Base-by-base conservation (phyloP, 169 alveolate genomes). In the Perkinsus chesapeaki region DNA sequence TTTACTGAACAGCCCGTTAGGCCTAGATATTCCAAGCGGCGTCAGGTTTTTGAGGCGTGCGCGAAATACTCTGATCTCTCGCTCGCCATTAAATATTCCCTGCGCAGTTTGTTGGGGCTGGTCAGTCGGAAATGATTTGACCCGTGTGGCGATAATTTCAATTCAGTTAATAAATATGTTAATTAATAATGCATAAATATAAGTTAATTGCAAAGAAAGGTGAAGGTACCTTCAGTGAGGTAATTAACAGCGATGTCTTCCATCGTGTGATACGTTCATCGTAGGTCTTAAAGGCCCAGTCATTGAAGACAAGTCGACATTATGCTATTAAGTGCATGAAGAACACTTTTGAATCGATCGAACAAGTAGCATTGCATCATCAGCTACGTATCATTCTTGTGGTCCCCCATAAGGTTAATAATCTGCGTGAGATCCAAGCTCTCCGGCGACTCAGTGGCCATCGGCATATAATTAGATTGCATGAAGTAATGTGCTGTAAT, bases 261-360 rank as follows among this genome's bases (percentile, higher is more conserved):
- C 31, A 0, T 34, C 23, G 82, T 20, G 31, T 60, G 82, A 16
- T 7, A 20, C 82, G 7, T 1, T 60, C 37, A 20, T 60, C 37
- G 12, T 16, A 60, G 82, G 82, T 60, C 12, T 34, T 60, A 9
- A 60, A 60, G 94, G 98, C 98, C 31, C 96, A 97, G 95, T 94
- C 97, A 73, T 91, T 97, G 39, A 97, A 95, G 92, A 96, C 98
- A 0, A 98, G 98, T 10, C 95, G 96, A 73, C 96, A 96, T 92
- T 98, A 97, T 0, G 99, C 99, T 72, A 98, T 98, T 82, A 98
- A 98, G 95, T 97, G 98, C 95, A 96, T 98, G 97, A 98, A 98
- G 95, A 95, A 96, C 93, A 93, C 95, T 82, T 98, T 96, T 93
- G 96, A 96, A 92, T 93, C 95, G 90, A 93, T 96, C 48, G 99